phyloP scores from a whole-genome alignment of 2,329 filamentous ascomycete species.

The Colletotrichum sp. region DNA sequence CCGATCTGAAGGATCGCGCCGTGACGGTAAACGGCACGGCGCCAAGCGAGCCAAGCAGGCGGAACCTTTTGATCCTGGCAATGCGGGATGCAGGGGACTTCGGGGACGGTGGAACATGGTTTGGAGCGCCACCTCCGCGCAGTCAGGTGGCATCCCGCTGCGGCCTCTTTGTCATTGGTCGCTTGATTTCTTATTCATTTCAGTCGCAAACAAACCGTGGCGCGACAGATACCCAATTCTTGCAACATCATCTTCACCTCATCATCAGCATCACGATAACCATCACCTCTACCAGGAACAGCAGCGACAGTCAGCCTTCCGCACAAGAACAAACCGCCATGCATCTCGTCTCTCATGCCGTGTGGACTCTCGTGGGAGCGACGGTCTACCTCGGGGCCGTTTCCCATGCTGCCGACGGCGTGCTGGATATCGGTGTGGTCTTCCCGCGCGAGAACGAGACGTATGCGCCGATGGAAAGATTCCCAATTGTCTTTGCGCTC shows the following conservation, averaged over 20 bases:
- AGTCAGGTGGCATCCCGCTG: no score
- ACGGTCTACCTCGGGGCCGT: slow-evolving; percentile 11
- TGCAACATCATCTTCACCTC: not conserved
- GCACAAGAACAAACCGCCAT: not conserved
- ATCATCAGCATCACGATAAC: not conserved
- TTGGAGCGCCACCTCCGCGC: no score
- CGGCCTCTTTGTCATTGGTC: not conserved
- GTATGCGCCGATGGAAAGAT: slow-evolving; percentile 26
- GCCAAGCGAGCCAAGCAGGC: not conserved
- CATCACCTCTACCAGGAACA: not conserved
- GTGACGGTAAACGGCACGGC: not conserved
- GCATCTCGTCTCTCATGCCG: not conserved
- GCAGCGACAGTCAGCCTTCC: not conserved
- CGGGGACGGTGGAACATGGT: not conserved
- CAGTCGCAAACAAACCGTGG: not conserved
- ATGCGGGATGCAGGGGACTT: not conserved
- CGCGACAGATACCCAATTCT: not conserved
- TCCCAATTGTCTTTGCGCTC: slow-evolving; percentile 32
- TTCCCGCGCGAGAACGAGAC: slow-evolving; percentile 34
- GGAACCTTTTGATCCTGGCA: not conserved
- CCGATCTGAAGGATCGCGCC: no score
- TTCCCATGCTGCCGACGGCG: not conserved
- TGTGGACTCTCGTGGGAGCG: not conserved
- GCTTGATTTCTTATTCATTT: not conserved
- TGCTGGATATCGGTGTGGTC: slow-evolving; percentile 29